A percentile compares a stretch with the other conserved stretches of the same genome.
These are phyloP conservation scores for Suillus clintonianus DNA, from an alignment of 768 basidiomycete species.

Conservation along the genomic window DNA sequence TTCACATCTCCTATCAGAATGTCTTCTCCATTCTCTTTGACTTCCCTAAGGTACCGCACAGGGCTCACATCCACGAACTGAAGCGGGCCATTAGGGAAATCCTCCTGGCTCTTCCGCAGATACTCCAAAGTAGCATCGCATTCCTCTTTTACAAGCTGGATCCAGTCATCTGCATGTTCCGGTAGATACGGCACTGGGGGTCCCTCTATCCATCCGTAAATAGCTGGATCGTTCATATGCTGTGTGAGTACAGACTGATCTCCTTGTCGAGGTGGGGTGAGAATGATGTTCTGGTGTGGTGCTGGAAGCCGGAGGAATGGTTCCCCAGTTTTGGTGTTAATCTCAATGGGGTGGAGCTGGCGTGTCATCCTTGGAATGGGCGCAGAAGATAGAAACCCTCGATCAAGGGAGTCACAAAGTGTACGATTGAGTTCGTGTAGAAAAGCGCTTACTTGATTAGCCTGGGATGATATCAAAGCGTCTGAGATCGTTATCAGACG, in stretches of 20 bases:
- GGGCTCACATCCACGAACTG: conserved; percentile 48
- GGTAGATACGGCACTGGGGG: conserved; percentile 57
- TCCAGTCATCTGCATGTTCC: conserved; percentile 42
- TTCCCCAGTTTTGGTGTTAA: conserved; percentile 46
- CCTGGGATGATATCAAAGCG: not conserved
- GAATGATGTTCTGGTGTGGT: conserved; percentile 54
- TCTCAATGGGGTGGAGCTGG: conserved; percentile 41
- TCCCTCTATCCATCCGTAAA: conserved; percentile 46
- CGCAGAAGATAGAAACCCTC: not conserved
- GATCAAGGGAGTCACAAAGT: not conserved
- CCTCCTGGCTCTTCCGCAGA: conserved; percentile 17
- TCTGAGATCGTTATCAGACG: not conserved
- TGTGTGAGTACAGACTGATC: conserved; percentile 42
- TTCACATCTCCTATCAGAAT: conserved; percentile 48
- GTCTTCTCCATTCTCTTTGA: conserved; percentile 55
- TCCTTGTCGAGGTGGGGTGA: conserved; percentile 56
- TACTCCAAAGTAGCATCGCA: conserved; percentile 23
- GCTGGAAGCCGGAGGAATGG: conserved; percentile 55
- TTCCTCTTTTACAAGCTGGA: conserved; percentile 19
- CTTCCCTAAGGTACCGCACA: conserved; percentile 52
- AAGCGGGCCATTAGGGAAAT: conserved; percentile 23
- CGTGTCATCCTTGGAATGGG: not conserved
- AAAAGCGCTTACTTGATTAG: not conserved
- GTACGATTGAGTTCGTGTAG: not conserved
- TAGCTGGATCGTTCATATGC: conserved; percentile 49